Conservation (phyloP, 2,329 filamentous ascomycete species). For the Pseudopithomyces maydicus region DNA sequence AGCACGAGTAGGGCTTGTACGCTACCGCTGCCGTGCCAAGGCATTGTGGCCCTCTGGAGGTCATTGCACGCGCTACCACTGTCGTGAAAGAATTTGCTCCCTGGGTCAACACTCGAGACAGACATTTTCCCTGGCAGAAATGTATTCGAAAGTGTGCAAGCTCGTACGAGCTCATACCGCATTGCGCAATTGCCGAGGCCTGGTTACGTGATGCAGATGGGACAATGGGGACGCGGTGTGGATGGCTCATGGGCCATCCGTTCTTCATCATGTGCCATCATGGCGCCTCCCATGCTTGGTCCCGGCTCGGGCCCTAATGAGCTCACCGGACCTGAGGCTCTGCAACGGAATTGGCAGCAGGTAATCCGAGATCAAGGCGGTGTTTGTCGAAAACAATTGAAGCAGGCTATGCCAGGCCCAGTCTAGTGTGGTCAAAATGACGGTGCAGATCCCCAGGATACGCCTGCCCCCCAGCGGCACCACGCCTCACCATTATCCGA, state of each 20-base stretch:
- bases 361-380: slow-evolving; percentile 1
- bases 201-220: not conserved
- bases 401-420: not conserved
- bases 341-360: not conserved
- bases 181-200: not conserved
- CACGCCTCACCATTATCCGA: slow-evolving; percentile 7
- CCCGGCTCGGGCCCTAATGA: not conserved
- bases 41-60: too few relatives aligned
- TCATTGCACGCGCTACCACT: too few relatives aligned
- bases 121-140: too few relatives aligned
- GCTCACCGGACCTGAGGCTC: not conserved
- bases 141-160: not conserved
- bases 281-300: too few relatives aligned
- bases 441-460: slow-evolving; percentile 4
- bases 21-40: too few relatives aligned
- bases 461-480: not conserved
- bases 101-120: not conserved
- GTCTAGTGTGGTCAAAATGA: slow-evolving; percentile 3
- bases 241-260: not conserved
- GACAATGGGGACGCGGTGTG: not conserved
- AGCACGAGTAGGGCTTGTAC: too few relatives aligned
- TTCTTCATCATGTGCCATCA: not conserved
- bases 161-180: not conserved
- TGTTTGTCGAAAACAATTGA: not conserved
- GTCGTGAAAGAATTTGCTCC: too few relatives aligned